These are phyloP conservation scores for Phialophora expanda DNA, from an alignment of 2,329 filamentous ascomycete genomes.

Conservation along the genomic window DNA sequence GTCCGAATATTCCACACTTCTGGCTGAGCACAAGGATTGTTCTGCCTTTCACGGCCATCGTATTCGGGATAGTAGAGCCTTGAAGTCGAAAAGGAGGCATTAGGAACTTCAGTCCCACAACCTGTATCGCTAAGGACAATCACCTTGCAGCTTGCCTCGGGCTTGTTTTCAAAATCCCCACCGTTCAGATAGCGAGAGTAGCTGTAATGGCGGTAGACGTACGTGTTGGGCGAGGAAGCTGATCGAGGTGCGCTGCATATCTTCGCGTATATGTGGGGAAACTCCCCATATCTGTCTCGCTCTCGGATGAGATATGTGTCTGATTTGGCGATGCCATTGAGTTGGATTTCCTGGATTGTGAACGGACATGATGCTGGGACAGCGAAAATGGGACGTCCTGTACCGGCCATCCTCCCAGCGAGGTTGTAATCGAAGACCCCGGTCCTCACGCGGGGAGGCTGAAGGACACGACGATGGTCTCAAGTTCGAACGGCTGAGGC, in stretches of 20 bases:
- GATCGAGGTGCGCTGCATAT: conserved; percentile 25
- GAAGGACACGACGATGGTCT: neutral
- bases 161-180: neutral
- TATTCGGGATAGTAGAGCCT: neutral
- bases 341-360: conserved; percentile 20
- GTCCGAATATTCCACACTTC: conserved; percentile 33
- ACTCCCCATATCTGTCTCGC: conserved; percentile 35
- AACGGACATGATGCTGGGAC: conserved; percentile 23
- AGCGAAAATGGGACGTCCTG: neutral
- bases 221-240: neutral
- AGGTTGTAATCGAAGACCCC: neutral
- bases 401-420: neutral
- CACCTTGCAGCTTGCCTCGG: conserved; percentile 18
- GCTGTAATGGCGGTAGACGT: conserved; percentile 5
- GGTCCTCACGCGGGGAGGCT: neutral
- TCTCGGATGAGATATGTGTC: conserved; percentile 36
- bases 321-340: neutral
- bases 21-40: conserved; percentile 2
- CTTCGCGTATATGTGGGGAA: conserved; percentile 38
- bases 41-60: neutral
- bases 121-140: conserved; percentile 38
- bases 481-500: neutral
- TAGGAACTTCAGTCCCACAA: conserved; percentile 30
- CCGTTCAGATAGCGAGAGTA: conserved; percentile 6
- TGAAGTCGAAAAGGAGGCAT: neutral